These are phyloP conservation scores for Xanthoceras sorbifolium DNA, from an alignment of 345 rosid species.

Conservation along the genomic window DNA sequence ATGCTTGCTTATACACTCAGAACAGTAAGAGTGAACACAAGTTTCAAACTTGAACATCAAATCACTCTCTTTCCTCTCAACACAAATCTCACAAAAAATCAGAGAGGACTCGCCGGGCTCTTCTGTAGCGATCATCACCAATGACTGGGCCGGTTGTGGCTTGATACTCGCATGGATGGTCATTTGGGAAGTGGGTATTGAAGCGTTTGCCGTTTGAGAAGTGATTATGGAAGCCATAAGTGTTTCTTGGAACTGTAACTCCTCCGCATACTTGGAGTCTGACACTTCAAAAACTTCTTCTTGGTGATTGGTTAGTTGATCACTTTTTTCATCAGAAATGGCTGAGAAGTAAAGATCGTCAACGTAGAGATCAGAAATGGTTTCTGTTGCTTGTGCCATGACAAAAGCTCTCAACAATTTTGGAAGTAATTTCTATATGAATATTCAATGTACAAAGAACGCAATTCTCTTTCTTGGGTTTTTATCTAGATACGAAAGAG, in stretches of 20 bases:
- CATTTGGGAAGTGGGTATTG: neutral
- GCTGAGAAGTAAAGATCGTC: conserved; percentile 34
- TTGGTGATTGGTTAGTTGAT: neutral
- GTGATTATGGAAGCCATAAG: conserved; percentile 19
- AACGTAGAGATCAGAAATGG: conserved; percentile 8
- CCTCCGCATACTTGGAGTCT: conserved; percentile 30
- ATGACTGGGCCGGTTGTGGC: neutral
- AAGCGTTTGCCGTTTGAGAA: neutral
- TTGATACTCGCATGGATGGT: neutral
- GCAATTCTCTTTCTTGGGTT: no score
- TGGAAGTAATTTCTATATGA: no score
- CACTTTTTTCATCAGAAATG: conserved; percentile 1
- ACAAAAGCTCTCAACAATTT: no score
- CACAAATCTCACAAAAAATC: conserved; percentile 57
- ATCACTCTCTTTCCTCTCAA: conserved; percentile 40
- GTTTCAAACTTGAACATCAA: conserved; percentile 39
- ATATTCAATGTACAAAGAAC: no score
- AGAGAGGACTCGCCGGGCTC: conserved; percentile 33
- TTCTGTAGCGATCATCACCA: neutral
- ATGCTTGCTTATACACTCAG: conserved; percentile 49
- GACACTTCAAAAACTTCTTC: conserved; percentile 19
- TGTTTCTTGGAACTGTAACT: conserved; percentile 39
- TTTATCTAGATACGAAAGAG: no score
- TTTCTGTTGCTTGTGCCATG: neutral
- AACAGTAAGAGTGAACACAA: conserved; percentile 58